Evolutionary conservation across 495 filamentous ascomycete species (phyloP), one percentile per base, ranked within the genome.

Genomic region (Aspergillus baeticus): DNA sequence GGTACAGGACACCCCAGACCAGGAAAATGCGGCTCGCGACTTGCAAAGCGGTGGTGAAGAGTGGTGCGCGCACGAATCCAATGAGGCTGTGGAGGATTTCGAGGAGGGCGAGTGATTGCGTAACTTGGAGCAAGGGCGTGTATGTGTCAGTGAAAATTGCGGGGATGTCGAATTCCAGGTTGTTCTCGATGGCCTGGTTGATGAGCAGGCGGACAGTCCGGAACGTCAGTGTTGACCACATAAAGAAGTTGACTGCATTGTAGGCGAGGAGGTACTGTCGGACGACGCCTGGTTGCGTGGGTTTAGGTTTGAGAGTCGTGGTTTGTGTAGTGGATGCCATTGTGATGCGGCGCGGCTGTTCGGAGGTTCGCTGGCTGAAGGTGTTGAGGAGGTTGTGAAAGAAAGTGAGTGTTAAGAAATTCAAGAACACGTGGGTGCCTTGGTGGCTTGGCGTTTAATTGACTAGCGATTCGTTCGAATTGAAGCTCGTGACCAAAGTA

Each of bases 31-130:
- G 89, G 45, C 79, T 85, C 15, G 87, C 79, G 42, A 97, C 91
- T 71, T 98, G 93, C 80, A 96, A 88, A n/a, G 79, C 69, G 10
- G 93, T 96, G 2, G 93, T 98, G 57, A 84, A 61, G 69, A 97
- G 60, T 0, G 92, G 91, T 7, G 92, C 87, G 60, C 92, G 87
- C 52, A 96, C 90, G 59, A 96, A 66, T 41, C 92, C 88, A 84
- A 68, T 18, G 2, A 73, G 50, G 34, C 89, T 85, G 74, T 98
- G 94, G 49, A 91, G 60, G 23, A 97, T 77, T 73, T 99, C 94
- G 62, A 96, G 75, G 11, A 84, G 62, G 1, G 93, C 93, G 52
- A 90, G 72, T 0, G 88, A 92, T 75, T 99, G 94, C 26, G 88
- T 91, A 76, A 81, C 84, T 57, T 85, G 83, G 41, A 87, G 82